Evolutionary conservation across 768 basidiomycete species (phyloP).

Genomic region (Pulveroboletus frians): DNA sequence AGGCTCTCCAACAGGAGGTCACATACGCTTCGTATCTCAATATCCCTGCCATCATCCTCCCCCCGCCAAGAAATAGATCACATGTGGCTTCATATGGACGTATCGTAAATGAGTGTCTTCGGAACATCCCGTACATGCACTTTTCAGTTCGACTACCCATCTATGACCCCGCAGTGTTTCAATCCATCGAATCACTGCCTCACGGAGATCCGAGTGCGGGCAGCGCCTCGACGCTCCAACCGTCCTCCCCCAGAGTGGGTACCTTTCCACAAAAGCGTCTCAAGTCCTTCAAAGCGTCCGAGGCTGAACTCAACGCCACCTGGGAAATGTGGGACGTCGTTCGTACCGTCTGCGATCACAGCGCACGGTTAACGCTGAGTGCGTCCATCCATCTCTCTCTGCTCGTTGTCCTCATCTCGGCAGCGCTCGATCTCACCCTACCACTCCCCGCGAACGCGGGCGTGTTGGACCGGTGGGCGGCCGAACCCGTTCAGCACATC

Average conservation of each 20-base stretch:
- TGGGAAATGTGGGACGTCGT: slow-evolving; percentile 99
- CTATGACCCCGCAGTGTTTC: slow-evolving; percentile 66
- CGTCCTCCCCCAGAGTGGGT: slow-evolving; percentile 16
- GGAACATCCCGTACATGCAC: slow-evolving; percentile 63
- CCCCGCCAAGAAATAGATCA: slow-evolving; percentile 78
- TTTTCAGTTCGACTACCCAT: slow-evolving; percentile 82
- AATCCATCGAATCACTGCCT: slow-evolving; percentile 31
- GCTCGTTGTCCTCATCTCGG: slow-evolving; percentile 10
- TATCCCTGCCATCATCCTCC: slow-evolving; percentile 78
- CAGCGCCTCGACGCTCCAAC: slow-evolving; percentile 21
- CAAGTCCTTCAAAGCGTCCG: slow-evolving; percentile 37
- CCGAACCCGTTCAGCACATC: slow-evolving; percentile 87
- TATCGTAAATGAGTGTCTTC: slow-evolving; percentile 74
- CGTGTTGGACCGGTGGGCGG: slow-evolving; percentile 82
- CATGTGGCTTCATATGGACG: slow-evolving; percentile 92
- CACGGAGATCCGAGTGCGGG: slow-evolving; percentile 26
- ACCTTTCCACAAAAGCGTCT: slow-evolving; percentile 23
- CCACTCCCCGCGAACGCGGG: slow-evolving; percentile 76
- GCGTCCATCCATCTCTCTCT: slow-evolving; percentile 36
- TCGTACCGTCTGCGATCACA: slow-evolving; percentile 83
- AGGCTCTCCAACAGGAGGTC: slow-evolving; percentile 93
- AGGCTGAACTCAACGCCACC: slow-evolving; percentile 61
- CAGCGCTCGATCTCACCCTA: slow-evolving; percentile 89
- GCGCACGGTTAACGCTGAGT: slow-evolving; percentile 69
- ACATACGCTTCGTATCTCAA: slow-evolving; percentile 91